A percentile compares a stretch with the other conserved stretches of the same genome.
phyloP scores from a whole-genome alignment of 805 yeast genomes.

The Sugiyamaella lignohabitans region DNA sequence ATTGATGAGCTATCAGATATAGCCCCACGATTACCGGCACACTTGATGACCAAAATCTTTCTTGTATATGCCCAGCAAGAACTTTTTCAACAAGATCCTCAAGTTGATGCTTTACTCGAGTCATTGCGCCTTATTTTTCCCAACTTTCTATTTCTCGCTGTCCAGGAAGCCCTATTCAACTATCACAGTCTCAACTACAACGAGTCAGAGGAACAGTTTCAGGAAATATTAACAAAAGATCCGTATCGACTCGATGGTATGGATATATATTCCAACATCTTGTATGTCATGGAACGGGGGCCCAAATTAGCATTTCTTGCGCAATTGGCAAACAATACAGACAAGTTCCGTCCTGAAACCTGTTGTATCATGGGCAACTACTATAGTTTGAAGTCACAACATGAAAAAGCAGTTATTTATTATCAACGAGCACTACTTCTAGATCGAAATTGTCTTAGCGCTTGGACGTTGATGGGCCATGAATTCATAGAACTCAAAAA shows the following conservation, averaged over 20 bases:
- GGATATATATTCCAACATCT: slow-evolving; percentile 89
- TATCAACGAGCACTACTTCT: slow-evolving; percentile 83
- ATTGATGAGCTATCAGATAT: slow-evolving; percentile 42
- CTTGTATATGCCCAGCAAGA: slow-evolving; percentile 67
- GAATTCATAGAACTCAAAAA: slow-evolving; percentile 95
- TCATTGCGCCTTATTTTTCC: slow-evolving; percentile 56
- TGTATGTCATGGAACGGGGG: slow-evolving; percentile 87
- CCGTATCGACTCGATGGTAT: slow-evolving; percentile 86
- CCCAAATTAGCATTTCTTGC: slow-evolving; percentile 82
- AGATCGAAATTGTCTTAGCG: slow-evolving; percentile 73
- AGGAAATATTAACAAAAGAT: slow-evolving; percentile 61
- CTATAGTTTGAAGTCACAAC: slow-evolving; percentile 85
- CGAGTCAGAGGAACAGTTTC: slow-evolving; percentile 74
- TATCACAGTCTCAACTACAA: slow-evolving; percentile 82
- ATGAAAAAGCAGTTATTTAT: slow-evolving; percentile 89
- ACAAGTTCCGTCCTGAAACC: slow-evolving; percentile 86
- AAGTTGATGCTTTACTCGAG: slow-evolving; percentile 41
- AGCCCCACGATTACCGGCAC: slow-evolving; percentile 9
- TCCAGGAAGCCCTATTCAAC: slow-evolving; percentile 75
- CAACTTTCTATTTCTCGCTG: slow-evolving; percentile 60
- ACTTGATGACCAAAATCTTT: slow-evolving; percentile 48
- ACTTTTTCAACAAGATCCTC: slow-evolving; percentile 60
- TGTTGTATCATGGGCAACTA: slow-evolving; percentile 93
- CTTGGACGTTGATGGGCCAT: slow-evolving; percentile 99
- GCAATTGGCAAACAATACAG: slow-evolving; percentile 74